Evolutionary conservation across 345 rosid genomes (phyloP), one percentile per base, ranked within the genome.

Genomic region (Populus ilicifolia): DNA sequence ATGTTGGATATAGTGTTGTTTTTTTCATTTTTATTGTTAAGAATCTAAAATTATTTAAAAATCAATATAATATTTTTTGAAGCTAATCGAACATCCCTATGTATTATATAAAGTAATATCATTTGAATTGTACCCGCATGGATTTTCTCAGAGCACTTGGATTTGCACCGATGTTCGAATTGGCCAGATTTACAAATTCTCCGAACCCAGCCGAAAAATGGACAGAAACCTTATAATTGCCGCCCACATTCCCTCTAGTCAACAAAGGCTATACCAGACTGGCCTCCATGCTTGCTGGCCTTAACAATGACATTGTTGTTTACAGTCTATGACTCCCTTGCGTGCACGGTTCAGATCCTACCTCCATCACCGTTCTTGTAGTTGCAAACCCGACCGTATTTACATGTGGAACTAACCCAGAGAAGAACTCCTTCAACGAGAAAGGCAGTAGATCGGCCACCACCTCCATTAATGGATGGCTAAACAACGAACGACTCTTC

Each of bases 361-460:
- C 56, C 8, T 8, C 27, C 27, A 30, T 10, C 17, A 30, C 59
- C 39, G 11, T 46, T 67, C 80, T 21, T 27, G 1, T 39, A 14
- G 67, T 61, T 35, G 16, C 43, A 52, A 50, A 7, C 12, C 41
- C 11, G 5, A 33, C 21, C 2, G 8, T 46, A 17, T 10, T 12
- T 1, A 73, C 71, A 73, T 76, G 80, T 76, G 80, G 67, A 74
- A 12, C 3, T 12, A 43, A 14, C 5, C 46, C 62, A 69, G 17
- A 35, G 20, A 2, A 17, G 39, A 33, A 20, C 61, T 56, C 23
- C 11, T 5, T 29, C 4, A 30, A 9, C 16, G 10, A 0, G 36
- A 23, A 33, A 18, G 25, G 23, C 2, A 9, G 25, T 8, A 54
- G 12, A 54, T 27, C 27, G 27, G 27, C 61, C 25, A n/a, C 61